These are phyloP conservation scores for Cercospora sp. DNA, from an alignment of 2,329 filamentous ascomycete genomes.

Conservation along the genomic window DNA sequence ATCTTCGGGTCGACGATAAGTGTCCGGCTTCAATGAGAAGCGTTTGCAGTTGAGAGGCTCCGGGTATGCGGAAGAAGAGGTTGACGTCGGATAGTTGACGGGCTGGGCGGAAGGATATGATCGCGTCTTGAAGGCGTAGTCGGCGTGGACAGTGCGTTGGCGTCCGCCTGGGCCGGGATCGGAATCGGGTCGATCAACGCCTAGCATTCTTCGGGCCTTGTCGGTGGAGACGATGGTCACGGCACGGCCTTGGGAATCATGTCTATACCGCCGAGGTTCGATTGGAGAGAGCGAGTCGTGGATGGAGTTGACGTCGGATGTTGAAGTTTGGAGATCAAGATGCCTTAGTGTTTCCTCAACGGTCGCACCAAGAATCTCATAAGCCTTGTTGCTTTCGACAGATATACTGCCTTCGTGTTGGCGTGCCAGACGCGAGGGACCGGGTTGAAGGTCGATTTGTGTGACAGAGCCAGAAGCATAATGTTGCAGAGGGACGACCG, in stretches of 20 bases:
- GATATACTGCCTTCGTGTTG: not conserved
- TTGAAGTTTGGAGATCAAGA: not conserved
- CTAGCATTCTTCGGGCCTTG: conserved; percentile 12
- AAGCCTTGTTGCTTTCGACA: conserved; percentile 1
- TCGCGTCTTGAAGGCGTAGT: not conserved
- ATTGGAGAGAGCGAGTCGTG: conserved; percentile 5
- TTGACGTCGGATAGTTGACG: not conserved
- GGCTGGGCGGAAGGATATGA: not conserved
- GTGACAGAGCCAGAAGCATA: conserved; percentile 9
- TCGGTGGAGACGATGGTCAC: not conserved
- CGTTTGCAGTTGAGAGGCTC: not conserved
- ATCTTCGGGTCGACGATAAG: not conserved
- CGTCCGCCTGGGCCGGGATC: not conserved
- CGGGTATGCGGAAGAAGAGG: not conserved
- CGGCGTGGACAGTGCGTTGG: not conserved
- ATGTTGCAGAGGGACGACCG: conserved; percentile 7
- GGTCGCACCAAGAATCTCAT: not conserved
- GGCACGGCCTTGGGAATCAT: not conserved
- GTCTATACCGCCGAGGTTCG: not conserved
- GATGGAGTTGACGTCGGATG: not conserved
- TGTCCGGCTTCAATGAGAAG: not conserved
- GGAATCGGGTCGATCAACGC: conserved; percentile 13
- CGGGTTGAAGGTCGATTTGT: conserved; percentile 7
- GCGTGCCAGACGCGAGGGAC: not conserved
- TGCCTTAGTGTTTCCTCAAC: not conserved